Conservation (phyloP, 2,329 filamentous ascomycete species). For the Monilinia vaccinii-corymbosi region DNA sequence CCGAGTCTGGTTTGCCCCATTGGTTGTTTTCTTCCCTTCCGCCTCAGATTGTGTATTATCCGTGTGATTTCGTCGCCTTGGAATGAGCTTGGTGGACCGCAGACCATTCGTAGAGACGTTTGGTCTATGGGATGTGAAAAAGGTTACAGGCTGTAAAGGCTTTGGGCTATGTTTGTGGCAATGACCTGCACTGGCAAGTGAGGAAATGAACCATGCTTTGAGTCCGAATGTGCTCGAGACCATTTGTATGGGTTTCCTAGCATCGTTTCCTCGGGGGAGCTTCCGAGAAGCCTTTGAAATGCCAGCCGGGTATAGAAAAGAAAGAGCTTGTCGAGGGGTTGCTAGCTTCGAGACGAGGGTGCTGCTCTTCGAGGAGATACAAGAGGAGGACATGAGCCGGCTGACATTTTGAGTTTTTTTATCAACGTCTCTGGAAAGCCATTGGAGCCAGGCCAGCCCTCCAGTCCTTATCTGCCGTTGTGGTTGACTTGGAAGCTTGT, state of each 20-base stretch:
- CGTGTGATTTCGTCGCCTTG: slow-evolving; percentile 16
- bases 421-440: slow-evolving; percentile 19
- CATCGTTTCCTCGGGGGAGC: neutral
- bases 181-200: slow-evolving; percentile 24
- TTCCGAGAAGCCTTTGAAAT: slow-evolving; percentile 7
- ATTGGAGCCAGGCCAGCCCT: slow-evolving; percentile 16
- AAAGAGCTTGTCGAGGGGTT: slow-evolving; percentile 29
- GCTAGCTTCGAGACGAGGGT: slow-evolving; percentile 38
- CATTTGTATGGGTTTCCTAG: slow-evolving; percentile 8
- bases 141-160: slow-evolving; percentile 9
- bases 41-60: neutral
- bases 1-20: slow-evolving; percentile 24
- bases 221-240: slow-evolving; percentile 15
- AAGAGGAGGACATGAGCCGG: slow-evolving; percentile 55
- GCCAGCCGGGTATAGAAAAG: slow-evolving; percentile 27
- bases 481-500: slow-evolving; percentile 5
- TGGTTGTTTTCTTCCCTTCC: neutral
- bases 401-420: slow-evolving; percentile 44
- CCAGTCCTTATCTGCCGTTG: slow-evolving; percentile 1
- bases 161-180: slow-evolving; percentile 24
- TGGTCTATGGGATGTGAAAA: slow-evolving; percentile 19
- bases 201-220: slow-evolving; percentile 30
- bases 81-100: slow-evolving; percentile 3
- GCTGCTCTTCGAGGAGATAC: slow-evolving; percentile 40
- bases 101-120: slow-evolving; percentile 7